These are phyloP conservation scores for Taiozyma sp. DNA, from an alignment of 1,139 yeast species.

Conservation along the genomic window DNA sequence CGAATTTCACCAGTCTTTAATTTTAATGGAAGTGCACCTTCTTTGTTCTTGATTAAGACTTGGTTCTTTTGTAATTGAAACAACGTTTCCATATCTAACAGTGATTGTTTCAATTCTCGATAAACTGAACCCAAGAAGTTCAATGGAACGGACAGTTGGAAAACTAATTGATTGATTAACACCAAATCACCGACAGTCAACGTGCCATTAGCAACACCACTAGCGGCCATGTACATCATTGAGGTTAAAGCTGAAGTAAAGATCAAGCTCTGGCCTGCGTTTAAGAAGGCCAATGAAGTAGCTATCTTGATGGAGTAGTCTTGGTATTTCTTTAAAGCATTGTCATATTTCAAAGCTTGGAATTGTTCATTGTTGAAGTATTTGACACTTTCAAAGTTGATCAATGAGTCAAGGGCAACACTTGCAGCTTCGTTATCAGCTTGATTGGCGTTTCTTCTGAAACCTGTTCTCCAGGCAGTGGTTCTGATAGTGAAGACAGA, in stretches of 20 bases:
- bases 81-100: conserved; percentile 88
- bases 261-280: conserved; percentile 88
- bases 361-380: conserved; percentile 84
- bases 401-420: conserved; percentile 89
- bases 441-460: conserved; percentile 83
- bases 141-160: conserved; percentile 90
- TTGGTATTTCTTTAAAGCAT: conserved; percentile 71
- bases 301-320: conserved; percentile 84
- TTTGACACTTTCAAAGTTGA: conserved; percentile 91
- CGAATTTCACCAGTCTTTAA: conserved; percentile 63
- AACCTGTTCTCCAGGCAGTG: conserved; percentile 94
- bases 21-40: conserved; percentile 51
- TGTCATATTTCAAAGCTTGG: conserved; percentile 76
- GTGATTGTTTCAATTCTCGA: conserved; percentile 87
- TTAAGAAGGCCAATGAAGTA: conserved; percentile 83
- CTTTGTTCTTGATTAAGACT: conserved; percentile 55
- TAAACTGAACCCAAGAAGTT: conserved; percentile 94
- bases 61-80: conserved; percentile 77
- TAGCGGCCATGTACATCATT: conserved; percentile 99
- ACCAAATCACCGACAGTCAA: conserved; percentile 94
- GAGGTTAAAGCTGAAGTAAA: conserved; percentile 90
- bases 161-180: conserved; percentile 91
- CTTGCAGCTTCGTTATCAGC: conserved; percentile 96
- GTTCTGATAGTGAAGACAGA: conserved; percentile 84
- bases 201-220: conserved; percentile 77